phyloP scores from a whole-genome alignment of 257 asterid genomes.

The Nicotiana tabacum region DNA sequence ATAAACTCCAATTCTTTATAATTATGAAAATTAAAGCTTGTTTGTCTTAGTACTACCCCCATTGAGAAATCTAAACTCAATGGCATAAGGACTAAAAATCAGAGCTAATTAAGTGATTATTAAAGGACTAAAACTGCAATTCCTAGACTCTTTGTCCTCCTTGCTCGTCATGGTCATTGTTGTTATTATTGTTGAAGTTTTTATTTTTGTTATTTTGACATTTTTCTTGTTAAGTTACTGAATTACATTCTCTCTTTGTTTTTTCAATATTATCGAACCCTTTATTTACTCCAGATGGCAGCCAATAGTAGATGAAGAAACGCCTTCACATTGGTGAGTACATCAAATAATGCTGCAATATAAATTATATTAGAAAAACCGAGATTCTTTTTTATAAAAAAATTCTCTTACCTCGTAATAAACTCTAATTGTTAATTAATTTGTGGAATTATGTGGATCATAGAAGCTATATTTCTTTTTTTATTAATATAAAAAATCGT shows the following conservation, averaged over 20 bases:
- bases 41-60: too few species aligned
- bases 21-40: too few species aligned
- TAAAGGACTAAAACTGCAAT: too few species aligned
- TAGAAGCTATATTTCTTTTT: too few species aligned
- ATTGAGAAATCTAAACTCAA: not conserved
- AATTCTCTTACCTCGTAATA: too few species aligned
- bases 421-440: too few species aligned
- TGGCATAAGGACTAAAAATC: not conserved
- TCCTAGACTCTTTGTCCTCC: too few species aligned
- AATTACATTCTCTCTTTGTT: not conserved
- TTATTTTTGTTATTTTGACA: not conserved
- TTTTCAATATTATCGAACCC: not conserved
- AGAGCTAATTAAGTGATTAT: not conserved
- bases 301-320: constrained; percentile 38
- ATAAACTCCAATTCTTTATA: too few species aligned
- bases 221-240: not conserved
- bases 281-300: constrained; percentile 46
- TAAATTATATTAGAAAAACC: not conserved
- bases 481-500: not conserved
- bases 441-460: not conserved
- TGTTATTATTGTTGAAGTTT: too few species aligned
- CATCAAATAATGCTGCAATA: not conserved
- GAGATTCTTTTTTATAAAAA: too few species aligned
- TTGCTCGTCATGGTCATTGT: too few species aligned
- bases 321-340: constrained; percentile 54